phyloP scores from a whole-genome alignment of 139 green algal species.

The Ettlia oleoabundans region DNA sequence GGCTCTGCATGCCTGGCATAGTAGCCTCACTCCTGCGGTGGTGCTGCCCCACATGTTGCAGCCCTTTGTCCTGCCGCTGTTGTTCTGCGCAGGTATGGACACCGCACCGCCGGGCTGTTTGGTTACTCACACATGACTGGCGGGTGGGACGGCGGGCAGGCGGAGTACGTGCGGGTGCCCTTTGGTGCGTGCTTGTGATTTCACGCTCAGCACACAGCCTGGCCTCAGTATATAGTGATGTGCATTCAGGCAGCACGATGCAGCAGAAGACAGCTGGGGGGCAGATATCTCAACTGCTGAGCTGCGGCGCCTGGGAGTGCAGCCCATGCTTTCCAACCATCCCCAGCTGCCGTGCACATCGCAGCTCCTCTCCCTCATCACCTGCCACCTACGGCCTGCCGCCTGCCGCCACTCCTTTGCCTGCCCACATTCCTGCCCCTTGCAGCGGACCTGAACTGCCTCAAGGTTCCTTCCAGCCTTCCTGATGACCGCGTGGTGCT shows the following conservation, averaged over 20 bases:
- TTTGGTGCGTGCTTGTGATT: conserved; percentile 53
- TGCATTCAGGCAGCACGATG: no score
- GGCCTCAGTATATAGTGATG: no score
- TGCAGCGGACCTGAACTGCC: conserved; percentile 67
- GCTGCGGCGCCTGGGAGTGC: no score
- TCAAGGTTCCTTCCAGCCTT: conserved; percentile 64
- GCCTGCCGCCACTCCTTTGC: no score
- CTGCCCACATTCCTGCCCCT: not conserved
- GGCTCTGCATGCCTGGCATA: no score
- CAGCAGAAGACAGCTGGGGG: no score
- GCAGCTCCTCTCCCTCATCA: no score
- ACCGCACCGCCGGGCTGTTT: conserved; percentile 52
- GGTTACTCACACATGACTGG: conserved; percentile 27
- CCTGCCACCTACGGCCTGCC: not conserved
- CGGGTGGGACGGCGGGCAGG: conserved; percentile 75
- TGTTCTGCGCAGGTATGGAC: not conserved
- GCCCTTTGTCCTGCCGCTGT: not conserved
- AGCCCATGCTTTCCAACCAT: no score
- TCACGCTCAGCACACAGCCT: no score
- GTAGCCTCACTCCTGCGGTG: no score
- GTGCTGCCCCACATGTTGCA: not conserved
- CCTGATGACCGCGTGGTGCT: conserved; percentile 61
- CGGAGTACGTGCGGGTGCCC: conserved; percentile 72
- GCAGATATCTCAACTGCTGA: no score
- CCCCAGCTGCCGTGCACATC: no score